phyloP scores from a whole-genome alignment of 139 green algal genomes.

The Chlorella sp. region DNA sequence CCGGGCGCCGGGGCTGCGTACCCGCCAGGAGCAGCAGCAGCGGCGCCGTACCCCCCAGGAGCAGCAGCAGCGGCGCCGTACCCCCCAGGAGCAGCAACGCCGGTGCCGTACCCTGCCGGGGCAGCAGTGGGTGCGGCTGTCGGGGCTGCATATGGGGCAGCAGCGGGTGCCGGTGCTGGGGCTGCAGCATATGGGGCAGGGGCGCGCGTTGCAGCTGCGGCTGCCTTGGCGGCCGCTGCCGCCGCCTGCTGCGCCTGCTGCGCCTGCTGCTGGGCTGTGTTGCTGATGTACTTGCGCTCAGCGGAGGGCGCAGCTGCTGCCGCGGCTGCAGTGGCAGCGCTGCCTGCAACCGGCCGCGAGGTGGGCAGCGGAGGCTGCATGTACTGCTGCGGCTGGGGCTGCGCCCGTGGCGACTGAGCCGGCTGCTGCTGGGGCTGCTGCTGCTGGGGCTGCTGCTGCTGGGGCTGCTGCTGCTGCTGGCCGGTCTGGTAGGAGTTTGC shows the following conservation, averaged over 20 bases:
- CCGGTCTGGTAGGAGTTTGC: neutral
- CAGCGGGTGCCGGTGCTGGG: neutral
- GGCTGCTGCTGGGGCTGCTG: neutral
- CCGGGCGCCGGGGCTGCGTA: neutral
- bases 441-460: neutral
- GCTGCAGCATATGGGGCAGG: neutral
- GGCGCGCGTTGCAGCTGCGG: neutral
- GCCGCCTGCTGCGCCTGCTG: conserved; percentile 6
- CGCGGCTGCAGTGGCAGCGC: neutral
- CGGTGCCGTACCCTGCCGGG: neutral
- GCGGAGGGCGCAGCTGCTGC: too few relatives aligned
- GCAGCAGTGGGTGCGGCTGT: neutral
- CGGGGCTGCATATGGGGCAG: too few relatives aligned
- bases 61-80: neutral
- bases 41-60: neutral
- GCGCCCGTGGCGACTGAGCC: neutral
- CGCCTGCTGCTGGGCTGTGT: conserved; percentile 2
- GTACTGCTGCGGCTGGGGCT: neutral
- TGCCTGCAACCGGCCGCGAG: neutral
- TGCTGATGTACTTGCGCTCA: conserved; percentile 28
- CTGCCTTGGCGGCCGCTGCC: neutral
- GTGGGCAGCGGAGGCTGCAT: neutral
- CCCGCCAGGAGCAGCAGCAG: neutral
- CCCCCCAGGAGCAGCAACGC: neutral
- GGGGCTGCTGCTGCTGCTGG: neutral